Base-by-base conservation (phyloP, 2,329 filamentous ascomycete species). In the Hypoxylon sp. region DNA sequence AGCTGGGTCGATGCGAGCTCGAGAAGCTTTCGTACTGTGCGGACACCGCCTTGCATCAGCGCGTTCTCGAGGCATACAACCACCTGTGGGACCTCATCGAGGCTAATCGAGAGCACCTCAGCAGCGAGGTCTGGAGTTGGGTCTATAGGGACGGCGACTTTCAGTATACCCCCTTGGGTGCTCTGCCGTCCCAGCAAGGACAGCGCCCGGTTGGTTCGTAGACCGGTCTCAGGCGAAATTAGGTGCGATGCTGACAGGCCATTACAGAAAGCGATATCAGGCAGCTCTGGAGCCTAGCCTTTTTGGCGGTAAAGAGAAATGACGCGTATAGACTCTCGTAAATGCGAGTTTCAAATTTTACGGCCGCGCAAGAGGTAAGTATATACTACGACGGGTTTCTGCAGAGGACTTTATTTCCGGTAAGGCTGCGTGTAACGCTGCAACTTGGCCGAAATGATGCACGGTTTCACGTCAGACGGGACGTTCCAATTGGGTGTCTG, bases 101-200 rank as follows among this genome's bases (percentile, higher is more conserved):
- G 24, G 74, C 74, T 0, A 88, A 88, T 56, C 59, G 63, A 2
- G 72, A 69, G 2, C 76, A 83, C 50, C 69, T 88, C 11, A 81
- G 80, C 55, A 76, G 75, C 1, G 85, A 88, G 66, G 83, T 88
- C 0, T 88, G 86, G 86, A 85, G 80, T 47, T 88, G 84, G 85
- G 75, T 76, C 6, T 87, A 83, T 59, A 71, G 70, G 21, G 72
- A 79, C 58, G 78, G 71, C 1, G 69, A 69, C 6, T 87, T 82
- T 65, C 63, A 77, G 29, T 78, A 80, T 40, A 77, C 77, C 49
- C 79, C 82, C 20, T 68, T 87, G 45, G 83, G 83, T 0, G 75
- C 76, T 1, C 69, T 86, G 54, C 77, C 79, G 4, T 75, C 81
- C 24, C 77, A 78, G 3, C 72, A 76, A 3, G 81, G 80, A 4